These are phyloP conservation scores for Aspergillus tanneri DNA, from an alignment of 2,329 filamentous ascomycete species.

Conservation along the genomic window DNA sequence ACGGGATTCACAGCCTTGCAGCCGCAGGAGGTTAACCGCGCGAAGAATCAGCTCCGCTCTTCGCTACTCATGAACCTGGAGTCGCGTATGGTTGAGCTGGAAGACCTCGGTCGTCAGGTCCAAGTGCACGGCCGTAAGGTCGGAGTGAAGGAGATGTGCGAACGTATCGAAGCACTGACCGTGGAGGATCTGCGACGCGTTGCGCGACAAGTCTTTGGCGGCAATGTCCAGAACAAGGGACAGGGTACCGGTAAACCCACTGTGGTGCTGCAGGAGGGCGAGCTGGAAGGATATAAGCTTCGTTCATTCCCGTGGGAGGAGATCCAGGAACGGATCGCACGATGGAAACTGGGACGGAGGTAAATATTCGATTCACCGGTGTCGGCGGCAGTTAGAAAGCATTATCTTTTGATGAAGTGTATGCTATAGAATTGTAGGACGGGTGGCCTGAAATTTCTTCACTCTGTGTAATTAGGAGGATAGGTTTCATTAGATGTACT, in stretches of 20 bases:
- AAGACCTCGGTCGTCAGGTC: constrained; percentile 90
- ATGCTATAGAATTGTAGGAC: constrained; percentile 11
- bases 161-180: constrained; percentile 76
- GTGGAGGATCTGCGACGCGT: constrained; percentile 79
- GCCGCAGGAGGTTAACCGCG: constrained; percentile 76
- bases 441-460: constrained; percentile 11
- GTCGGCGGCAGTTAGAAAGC: not conserved
- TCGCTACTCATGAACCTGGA: constrained; percentile 96
- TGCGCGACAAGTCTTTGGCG: constrained; percentile 73
- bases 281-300: constrained; percentile 66
- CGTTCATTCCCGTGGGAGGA: constrained; percentile 78
- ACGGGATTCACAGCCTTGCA: constrained; percentile 71
- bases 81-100: constrained; percentile 93
- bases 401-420: constrained; percentile 6
- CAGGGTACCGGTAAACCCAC: constrained; percentile 83
- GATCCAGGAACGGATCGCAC: constrained; percentile 80
- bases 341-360: constrained; percentile 74
- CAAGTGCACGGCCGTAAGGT: constrained; percentile 95
- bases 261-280: constrained; percentile 89
- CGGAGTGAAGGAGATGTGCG: constrained; percentile 89
- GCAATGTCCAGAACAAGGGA: constrained; percentile 71
- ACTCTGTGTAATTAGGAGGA: constrained; percentile 23
- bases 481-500: constrained; percentile 15
- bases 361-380: constrained; percentile 32
- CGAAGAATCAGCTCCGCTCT: constrained; percentile 93